Evolutionary conservation across 108 stramenopile species (phyloP).

Genomic region (Cylindrotheca fusiformis): DNA sequence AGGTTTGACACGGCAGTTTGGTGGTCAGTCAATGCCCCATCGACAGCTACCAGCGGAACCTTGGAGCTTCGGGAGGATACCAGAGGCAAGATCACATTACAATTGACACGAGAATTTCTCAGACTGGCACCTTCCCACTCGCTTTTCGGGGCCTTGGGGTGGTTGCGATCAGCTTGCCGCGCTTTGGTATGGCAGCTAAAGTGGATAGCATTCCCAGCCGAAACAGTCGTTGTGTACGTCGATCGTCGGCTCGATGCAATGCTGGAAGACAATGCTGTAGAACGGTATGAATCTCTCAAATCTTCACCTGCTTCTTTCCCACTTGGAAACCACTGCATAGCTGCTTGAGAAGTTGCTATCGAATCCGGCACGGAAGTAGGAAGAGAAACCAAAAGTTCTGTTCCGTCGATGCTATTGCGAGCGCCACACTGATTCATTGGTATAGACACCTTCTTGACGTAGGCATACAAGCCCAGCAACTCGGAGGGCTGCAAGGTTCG

Average conservation of each 20-base stretch:
- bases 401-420: conserved; percentile 59
- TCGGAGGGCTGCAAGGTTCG: conserved; percentile 71
- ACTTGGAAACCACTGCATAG: conserved; percentile 38
- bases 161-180: conserved; percentile 66
- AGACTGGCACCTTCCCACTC: conserved; percentile 89
- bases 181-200: conserved; percentile 72
- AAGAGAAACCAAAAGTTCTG: conserved; percentile 52
- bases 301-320: conserved; percentile 49
- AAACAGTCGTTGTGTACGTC: conserved; percentile 63
- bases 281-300: conserved; percentile 33
- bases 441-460: conserved; percentile 74
- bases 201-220: conserved; percentile 83
- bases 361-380: conserved; percentile 46
- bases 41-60: conserved; percentile 71
- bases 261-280: conserved; percentile 28
- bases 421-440: conserved; percentile 48
- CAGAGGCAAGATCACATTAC: conserved; percentile 82
- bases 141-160: conserved; percentile 80
- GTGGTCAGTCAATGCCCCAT: conserved; percentile 66
- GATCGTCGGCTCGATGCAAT: conserved; percentile 30
- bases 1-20: conserved; percentile 58
- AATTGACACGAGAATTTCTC: conserved; percentile 75
- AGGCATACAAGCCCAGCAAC: conserved; percentile 81
- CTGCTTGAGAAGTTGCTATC: conserved; percentile 28
- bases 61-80: conserved; percentile 69